These are phyloP conservation scores for Nothophaeocryptopus gaeumannii DNA, from an alignment of 2,329 filamentous ascomycete species.

Conservation along the genomic window DNA sequence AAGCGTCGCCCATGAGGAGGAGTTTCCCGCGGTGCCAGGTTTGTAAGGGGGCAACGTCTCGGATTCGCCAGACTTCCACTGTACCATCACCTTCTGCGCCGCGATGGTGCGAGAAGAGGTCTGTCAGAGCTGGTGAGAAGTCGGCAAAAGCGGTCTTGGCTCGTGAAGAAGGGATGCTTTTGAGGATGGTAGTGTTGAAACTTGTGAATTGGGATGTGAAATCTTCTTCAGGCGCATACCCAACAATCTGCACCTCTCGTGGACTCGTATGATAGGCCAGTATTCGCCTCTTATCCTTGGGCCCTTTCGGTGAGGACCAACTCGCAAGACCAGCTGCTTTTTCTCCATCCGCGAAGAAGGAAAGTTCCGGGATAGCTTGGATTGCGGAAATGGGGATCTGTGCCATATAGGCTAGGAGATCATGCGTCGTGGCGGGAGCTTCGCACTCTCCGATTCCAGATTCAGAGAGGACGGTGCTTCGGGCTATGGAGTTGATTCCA, in stretches of 20 bases:
- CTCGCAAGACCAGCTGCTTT: conserved; percentile 9
- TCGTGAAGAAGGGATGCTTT: conserved; percentile 8
- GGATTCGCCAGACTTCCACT: conserved; percentile 15
- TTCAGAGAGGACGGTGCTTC: conserved; percentile 9
- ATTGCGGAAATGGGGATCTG: conserved; percentile 7
- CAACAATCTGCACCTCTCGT: conserved; percentile 9
- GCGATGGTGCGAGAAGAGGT: conserved; percentile 9
- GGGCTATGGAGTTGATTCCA: conserved; percentile 14
- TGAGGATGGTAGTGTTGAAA: conserved; percentile 11
- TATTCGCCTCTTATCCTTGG: conserved; percentile 6
- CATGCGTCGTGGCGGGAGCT: conserved; percentile 10
- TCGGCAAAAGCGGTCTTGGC: conserved; percentile 6
- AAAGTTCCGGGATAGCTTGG: neutral
- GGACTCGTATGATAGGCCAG: conserved; percentile 14
- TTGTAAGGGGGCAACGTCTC: conserved; percentile 7
- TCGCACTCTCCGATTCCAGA: neutral
- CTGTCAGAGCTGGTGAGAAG: conserved; percentile 1
- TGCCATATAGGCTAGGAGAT: conserved; percentile 15
- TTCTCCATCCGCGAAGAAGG: conserved; percentile 4
- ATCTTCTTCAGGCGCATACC: conserved; percentile 11
- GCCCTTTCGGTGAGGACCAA: conserved; percentile 3
- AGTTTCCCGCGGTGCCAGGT: conserved; percentile 9
- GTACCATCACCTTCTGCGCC: conserved; percentile 1
- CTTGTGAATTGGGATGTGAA: conserved; percentile 13
- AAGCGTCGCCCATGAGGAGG: conserved; percentile 10